Percentiles rank a stretch among this genome's conserved stretches.
These are phyloP conservation scores for Harringtonia lauricola DNA, from an alignment of 2,329 filamentous ascomycete genomes.

Conservation along the genomic window DNA sequence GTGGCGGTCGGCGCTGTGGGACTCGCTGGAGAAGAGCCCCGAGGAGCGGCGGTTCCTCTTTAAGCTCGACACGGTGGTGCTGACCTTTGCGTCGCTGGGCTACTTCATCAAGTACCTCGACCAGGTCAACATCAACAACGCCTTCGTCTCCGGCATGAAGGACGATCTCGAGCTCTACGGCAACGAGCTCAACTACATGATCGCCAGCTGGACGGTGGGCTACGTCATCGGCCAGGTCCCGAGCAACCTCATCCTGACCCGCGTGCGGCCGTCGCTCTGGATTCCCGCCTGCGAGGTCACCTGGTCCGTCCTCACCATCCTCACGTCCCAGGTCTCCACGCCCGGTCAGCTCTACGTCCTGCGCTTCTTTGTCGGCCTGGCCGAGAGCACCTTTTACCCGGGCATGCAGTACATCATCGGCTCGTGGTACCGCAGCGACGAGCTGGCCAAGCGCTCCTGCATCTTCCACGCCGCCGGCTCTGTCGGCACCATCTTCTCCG, in stretches of 20 bases:
- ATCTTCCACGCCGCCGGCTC: conserved; percentile 52
- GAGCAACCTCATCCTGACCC: conserved; percentile 13
- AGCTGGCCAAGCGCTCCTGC: conserved; percentile 51
- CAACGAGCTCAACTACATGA: conserved; percentile 26
- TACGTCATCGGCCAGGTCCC: conserved; percentile 17
- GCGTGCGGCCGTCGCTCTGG: conserved; percentile 18
- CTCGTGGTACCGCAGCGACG: conserved; percentile 48
- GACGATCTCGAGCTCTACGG: conserved; percentile 31
- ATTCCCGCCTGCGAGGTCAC: conserved; percentile 19
- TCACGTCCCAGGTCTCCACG: conserved; percentile 13
- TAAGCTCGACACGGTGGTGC: conserved; percentile 22
- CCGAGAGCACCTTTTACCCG: conserved; percentile 42
- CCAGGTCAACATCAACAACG: conserved; percentile 29
- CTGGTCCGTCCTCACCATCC: conserved; percentile 17
- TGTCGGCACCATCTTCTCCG: conserved; percentile 26
- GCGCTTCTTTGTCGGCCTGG: conserved; percentile 41
- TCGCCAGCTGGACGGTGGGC: conserved; percentile 20
- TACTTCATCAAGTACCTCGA: conserved; percentile 25
- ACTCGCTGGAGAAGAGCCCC: conserved; percentile 21
- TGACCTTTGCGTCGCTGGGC: conserved; percentile 22
- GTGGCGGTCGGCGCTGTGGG: conserved; percentile 54
- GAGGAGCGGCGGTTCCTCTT: conserved; percentile 22
- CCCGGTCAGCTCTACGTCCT: conserved; percentile 29
- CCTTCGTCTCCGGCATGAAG: conserved; percentile 35
- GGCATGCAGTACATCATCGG: conserved; percentile 37